Conservation (phyloP, 345 rosid species). For the Brassica rapa region DNA sequence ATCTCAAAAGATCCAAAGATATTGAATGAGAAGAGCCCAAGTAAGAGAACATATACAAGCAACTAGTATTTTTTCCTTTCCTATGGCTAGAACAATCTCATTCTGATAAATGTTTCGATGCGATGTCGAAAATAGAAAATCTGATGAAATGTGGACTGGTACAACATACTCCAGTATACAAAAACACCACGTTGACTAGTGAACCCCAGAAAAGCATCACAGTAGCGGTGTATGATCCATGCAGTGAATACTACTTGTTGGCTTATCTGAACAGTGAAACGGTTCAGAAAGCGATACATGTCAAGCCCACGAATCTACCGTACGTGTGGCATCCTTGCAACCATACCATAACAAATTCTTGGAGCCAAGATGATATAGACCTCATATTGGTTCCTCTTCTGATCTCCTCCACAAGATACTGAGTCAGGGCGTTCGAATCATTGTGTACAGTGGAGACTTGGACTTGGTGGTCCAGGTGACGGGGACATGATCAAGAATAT, state of each 20-base stretch:
- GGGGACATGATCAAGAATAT: slow-evolving; percentile 61
- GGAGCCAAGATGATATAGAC: slow-evolving; percentile 48
- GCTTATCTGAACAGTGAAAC: slow-evolving; percentile 59
- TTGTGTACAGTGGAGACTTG: slow-evolving; percentile 79
- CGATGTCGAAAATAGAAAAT: neutral
- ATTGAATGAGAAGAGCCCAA: slow-evolving; percentile 8
- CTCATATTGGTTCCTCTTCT: slow-evolving; percentile 51
- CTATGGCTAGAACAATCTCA: neutral
- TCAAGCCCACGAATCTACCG: slow-evolving; percentile 54
- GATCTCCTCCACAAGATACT: slow-evolving; percentile 59
- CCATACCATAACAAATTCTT: slow-evolving; percentile 38
- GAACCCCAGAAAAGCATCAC: slow-evolving; percentile 57
- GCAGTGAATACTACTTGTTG: slow-evolving; percentile 43
- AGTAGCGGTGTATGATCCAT: slow-evolving; percentile 55
- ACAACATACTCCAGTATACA: slow-evolving; percentile 70
- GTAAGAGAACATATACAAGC: too few species aligned
- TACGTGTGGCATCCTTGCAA: slow-evolving; percentile 78
- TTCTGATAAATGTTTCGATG: too few species aligned
- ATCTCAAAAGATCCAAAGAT: neutral
- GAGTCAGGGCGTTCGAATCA: slow-evolving; percentile 57
- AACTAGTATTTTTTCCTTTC: neutral
- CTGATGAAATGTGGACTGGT: slow-evolving; percentile 46
- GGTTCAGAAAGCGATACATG: slow-evolving; percentile 72
- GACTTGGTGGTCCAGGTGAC: slow-evolving; percentile 80
- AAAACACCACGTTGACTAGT: slow-evolving; percentile 19